Evolutionary conservation across 352 stramenopile genomes (phyloP), one percentile per base, ranked within the genome.

Genomic region (Detonula confervacea): DNA sequence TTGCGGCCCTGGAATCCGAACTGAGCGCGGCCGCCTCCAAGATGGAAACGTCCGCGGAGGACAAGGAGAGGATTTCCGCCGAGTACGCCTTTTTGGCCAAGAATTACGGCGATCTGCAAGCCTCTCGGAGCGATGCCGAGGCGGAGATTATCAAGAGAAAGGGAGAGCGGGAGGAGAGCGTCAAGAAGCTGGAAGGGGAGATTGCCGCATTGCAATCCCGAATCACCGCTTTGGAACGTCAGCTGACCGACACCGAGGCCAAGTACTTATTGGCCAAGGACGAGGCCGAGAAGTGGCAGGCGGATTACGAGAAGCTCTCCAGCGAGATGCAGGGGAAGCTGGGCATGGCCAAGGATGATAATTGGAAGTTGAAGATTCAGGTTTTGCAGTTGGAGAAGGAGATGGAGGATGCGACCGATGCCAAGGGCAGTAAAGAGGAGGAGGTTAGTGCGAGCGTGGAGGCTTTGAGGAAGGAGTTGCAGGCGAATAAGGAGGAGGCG

Each of bases 71-170:
- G n/a, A 70, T 79, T 33, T 62, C 57, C 35, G 78, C 78, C 42
- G 78, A 86, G 24, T 78, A 81, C 55, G 60, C 71, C 8, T 86
- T 76, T 55, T 61, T 86, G 7, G 78, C 66, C 11, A 79, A 72
- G 44, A 78, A 78, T 71, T 81, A 81, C 47, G 52, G 66, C 7
- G 60, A 70, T 22, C 65, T 81, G 37, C 79, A 86, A 51, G n/a
- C n/a, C n/a, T n/a, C n/a, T n/a, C n/a, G n/a, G n/a, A n/a, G n/a
- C n/a, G n/a, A n/a, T n/a, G n/a, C n/a, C n/a, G n/a, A n/a, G n/a
- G n/a, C n/a, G n/a, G n/a, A n/a, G n/a, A n/a, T n/a, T n/a, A n/a
- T n/a, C n/a, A n/a, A n/a, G n/a, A n/a, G n/a, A 54, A 54, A 16
- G 14, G 46, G n/a, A 29, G 24, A 46, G 54, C 62, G n/a, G 60